Conservation (phyloP, 345 rosid species). For the Eucalyptus cloeziana region DNA sequence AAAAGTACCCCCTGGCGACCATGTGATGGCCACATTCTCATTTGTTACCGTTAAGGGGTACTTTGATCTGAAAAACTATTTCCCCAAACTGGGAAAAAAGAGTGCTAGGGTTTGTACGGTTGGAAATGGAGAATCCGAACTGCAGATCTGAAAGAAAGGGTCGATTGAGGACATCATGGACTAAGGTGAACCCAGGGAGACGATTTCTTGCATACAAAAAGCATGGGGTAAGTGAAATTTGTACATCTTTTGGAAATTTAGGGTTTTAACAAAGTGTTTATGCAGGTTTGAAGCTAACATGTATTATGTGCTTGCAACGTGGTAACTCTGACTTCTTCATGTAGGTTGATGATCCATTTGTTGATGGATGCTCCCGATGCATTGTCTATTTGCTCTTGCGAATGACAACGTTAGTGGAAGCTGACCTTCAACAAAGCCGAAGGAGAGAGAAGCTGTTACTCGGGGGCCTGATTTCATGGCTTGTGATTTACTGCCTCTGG, state of each 20-base stretch:
- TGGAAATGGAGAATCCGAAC: not conserved
- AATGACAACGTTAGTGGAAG: not conserved
- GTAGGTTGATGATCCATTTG: not conserved
- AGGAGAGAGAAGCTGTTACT: not conserved
- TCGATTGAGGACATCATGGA: not conserved
- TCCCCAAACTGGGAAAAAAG: not conserved
- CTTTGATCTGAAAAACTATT: not conserved
- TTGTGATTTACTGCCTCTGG: not conserved
- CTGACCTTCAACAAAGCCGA: not conserved
- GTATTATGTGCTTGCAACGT: not conserved
- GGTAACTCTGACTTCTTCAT: not conserved
- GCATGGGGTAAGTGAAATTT: not conserved
- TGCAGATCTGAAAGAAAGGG: not conserved
- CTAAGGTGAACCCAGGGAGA: not conserved
- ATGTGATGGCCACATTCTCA: not conserved
- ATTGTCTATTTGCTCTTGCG: rapidly evolving
- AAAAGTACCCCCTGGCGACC: not conserved
- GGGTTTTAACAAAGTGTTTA: not conserved
- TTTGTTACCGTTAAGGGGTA: not conserved
- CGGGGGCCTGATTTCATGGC: not conserved
- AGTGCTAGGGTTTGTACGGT: not conserved
- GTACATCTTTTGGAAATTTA: not conserved
- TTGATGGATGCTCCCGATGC: not conserved
- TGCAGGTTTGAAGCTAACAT: not conserved
- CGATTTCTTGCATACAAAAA: not conserved